A percentile compares a stretch with the other conserved stretches of the same genome.
Conservation (phyloP, 2,329 filamentous ascomycete species). For the Epichloe coenophiala region DNA sequence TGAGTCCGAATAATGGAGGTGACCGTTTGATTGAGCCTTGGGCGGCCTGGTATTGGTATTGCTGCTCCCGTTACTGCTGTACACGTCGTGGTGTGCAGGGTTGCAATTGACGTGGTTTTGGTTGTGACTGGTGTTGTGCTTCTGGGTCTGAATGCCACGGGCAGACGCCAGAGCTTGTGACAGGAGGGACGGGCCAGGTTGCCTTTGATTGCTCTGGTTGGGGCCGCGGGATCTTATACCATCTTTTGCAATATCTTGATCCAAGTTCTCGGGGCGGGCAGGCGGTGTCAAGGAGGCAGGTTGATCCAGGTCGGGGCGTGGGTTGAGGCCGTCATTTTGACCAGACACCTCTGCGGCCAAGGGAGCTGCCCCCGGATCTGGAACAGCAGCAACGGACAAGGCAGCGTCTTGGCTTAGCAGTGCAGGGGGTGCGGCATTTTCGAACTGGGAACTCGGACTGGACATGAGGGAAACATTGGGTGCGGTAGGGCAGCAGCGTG, state of each 20-base stretch:
- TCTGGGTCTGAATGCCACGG: conserved; percentile 30
- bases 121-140: not conserved
- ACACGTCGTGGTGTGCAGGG: not conserved
- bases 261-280: conserved; percentile 1
- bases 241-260: conserved; percentile 1
- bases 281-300: conserved; percentile 1
- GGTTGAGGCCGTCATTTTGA: conserved; percentile 5
- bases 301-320: not conserved
- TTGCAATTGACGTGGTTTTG: not conserved
- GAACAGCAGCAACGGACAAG: conserved; percentile 1
- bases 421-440: conserved; percentile 41
- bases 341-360: conserved; percentile 8
- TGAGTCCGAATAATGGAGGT: not conserved
- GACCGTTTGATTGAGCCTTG: not conserved
- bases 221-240: conserved; percentile 34
- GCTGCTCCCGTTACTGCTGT: not conserved
- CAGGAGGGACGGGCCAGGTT: conserved; percentile 40
- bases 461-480: conserved; percentile 48
- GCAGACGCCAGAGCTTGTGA: conserved; percentile 45
- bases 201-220: conserved; percentile 18
- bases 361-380: conserved; percentile 1
- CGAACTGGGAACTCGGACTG: conserved; percentile 33
- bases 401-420: conserved; percentile 22
- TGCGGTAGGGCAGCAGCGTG: conserved; percentile 17
- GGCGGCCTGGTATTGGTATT: not conserved